phyloP scores from a whole-genome alignment of 2,329 filamentous ascomycete species.

The Trichoderma asperellum region DNA sequence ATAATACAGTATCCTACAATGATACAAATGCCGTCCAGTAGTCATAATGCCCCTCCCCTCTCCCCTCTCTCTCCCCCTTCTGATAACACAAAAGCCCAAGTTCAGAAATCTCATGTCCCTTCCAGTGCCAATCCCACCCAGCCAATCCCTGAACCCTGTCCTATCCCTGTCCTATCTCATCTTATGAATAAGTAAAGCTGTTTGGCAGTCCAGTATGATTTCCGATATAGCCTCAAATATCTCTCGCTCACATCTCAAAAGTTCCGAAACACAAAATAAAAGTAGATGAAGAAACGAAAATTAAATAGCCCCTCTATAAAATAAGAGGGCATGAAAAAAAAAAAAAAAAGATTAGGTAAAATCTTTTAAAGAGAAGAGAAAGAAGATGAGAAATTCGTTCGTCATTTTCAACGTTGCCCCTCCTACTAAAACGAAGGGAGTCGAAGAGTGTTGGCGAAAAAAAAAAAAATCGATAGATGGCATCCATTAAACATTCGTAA shows the following conservation, averaged over 20 bases:
- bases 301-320: neutral
- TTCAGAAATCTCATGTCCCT: neutral
- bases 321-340: neutral
- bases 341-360: neutral
- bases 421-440: neutral
- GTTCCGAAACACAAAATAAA: neutral
- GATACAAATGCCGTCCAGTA: neutral
- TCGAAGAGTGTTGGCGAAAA: neutral
- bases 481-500: neutral
- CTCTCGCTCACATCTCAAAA: neutral
- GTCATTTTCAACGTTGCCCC: neutral
- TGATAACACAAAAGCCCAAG: neutral
- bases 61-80: neutral
- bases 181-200: neutral
- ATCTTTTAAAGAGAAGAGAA: neutral
- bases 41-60: neutral
- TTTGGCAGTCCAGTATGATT: neutral
- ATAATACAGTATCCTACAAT: constrained; percentile 12
- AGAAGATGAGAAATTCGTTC: neutral
- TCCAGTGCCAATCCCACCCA: neutral
- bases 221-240: neutral
- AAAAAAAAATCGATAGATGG: neutral
- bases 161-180: neutral
- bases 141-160: neutral
- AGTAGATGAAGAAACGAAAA: neutral